Base-by-base conservation (phyloP, 2,329 filamentous ascomycete species). In the Calonectria naviculata region DNA sequence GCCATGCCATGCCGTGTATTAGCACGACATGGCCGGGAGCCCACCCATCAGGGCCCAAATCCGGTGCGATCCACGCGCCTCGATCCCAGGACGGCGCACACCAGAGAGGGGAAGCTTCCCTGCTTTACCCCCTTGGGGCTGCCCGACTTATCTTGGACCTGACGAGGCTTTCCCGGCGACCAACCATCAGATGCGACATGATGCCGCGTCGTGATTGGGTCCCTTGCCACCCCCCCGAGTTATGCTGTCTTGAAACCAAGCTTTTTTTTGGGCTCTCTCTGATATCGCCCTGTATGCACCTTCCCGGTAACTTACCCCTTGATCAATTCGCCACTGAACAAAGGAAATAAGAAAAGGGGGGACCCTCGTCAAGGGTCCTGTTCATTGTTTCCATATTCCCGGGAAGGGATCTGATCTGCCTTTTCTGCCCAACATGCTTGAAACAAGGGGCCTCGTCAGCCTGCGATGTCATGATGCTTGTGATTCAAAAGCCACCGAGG, bases 381-480 rank as follows among this genome's bases (percentile, higher is more conserved):
- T 26, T 26, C 19, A 47, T 26, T 26, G 44, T 60, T 66, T 71
- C 73, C 69, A 15, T 60, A 29, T 28, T 72, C 28, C 61, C 26
- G 68, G 64, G 49, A 71, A 71, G 52, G 65, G 67, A 69, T 73
- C 74, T 67, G 75, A 76, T 77, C 73, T 68, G 26, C 62, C 64
- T 31, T 68, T 56, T 36, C 34, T 72, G 70, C 34, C 29, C 56
- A 34, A 68, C 67, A 49, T 58, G 65, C 66, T 68, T 73, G 76
- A 78, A 78, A 78, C 76, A 78, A 67, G 73, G 73, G 73, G 69
- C 68, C 73, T 78, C 74, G 76, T 78, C 76, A 78, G 73, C 75
- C 47, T 56, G 28, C 56, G 42, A 54, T 42, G 47, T 19, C 47
- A 54, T 52, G 46, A 56, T 75, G 69, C 74, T 72, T 70, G 34